phyloP scores from a whole-genome alignment of 371 early-diverging fungal species.

The Mucor sp. region DNA sequence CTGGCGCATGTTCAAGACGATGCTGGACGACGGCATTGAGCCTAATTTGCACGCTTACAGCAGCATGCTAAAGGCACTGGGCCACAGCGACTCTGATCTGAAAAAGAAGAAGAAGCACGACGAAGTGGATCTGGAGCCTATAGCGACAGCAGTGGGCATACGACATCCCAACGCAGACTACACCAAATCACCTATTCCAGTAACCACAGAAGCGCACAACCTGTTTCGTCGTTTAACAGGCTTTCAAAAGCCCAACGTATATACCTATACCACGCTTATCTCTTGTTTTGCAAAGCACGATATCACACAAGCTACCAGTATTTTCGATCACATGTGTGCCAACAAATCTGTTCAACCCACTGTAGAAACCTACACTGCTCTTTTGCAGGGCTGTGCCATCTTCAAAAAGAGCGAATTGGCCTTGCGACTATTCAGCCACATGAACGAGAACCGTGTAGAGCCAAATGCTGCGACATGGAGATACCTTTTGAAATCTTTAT shows the following conservation, averaged over 20 bases:
- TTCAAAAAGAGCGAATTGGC: conserved; percentile 39
- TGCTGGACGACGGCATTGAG: conserved; percentile 30
- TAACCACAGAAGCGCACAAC: conserved; percentile 30
- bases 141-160: conserved; percentile 25
- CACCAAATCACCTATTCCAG: conserved; percentile 10
- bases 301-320: conserved; percentile 34
- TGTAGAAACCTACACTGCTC: conserved; percentile 39
- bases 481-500: conserved; percentile 42
- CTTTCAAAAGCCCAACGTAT: conserved; percentile 42
- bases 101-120: conserved; percentile 12
- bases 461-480: conserved; percentile 44
- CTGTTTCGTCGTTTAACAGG: conserved; percentile 44
- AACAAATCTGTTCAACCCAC: conserved; percentile 36
- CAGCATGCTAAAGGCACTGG: conserved; percentile 31
- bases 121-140: conserved; percentile 7
- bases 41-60: conserved; percentile 39
- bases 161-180: conserved; percentile 10
- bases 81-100: background rate
- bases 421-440: conserved; percentile 34
- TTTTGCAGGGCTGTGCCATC: conserved; percentile 51
- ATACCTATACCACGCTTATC: conserved; percentile 52
- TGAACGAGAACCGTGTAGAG: conserved; percentile 34
- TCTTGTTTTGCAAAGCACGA: conserved; percentile 47
- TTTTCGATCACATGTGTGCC: conserved; percentile 44
- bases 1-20: conserved; percentile 39